Evolutionary conservation across 139 green algal species (phyloP).

Genomic region (Pseudopediastrum boryanum): DNA sequence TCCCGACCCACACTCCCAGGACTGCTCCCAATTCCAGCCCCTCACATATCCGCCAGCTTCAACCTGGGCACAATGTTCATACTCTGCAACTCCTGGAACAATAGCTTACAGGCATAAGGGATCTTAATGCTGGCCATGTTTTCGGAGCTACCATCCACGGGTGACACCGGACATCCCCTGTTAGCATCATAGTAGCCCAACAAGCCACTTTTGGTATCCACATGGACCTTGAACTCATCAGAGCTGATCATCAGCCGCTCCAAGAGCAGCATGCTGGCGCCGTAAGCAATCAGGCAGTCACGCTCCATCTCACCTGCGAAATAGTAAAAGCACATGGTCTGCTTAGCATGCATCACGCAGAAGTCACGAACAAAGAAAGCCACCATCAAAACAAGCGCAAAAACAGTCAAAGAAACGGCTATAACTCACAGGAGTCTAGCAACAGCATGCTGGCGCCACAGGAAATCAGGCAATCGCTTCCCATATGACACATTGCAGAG

Average conservation of each 20-base stretch:
- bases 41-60: conserved; percentile 44
- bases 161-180: conserved; percentile 65
- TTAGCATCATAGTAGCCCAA: conserved; percentile 90
- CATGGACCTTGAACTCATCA: conserved; percentile 94
- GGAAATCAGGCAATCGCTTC: no score
- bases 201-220: conserved; percentile 94
- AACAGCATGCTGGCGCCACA: no score
- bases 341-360: no score
- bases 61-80: conserved; percentile 75
- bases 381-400: no score
- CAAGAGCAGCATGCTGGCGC: conserved; percentile 89
- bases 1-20: no score
- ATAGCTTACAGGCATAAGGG: conserved; percentile 95
- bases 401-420: no score
- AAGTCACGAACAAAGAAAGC: no score
- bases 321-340: no score
- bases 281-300: conserved; percentile 95
- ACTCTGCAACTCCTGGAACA: conserved; percentile 94
- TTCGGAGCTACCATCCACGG: conserved; percentile 51
- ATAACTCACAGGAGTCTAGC: no score
- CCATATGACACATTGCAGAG: no score
- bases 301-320: conserved; percentile 93
- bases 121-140: conserved; percentile 69
- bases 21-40: not conserved
- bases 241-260: conserved; percentile 97